phyloP scores from a whole-genome alignment of 139 green algal genomes.

The Chlamydomonas schloesseri region DNA sequence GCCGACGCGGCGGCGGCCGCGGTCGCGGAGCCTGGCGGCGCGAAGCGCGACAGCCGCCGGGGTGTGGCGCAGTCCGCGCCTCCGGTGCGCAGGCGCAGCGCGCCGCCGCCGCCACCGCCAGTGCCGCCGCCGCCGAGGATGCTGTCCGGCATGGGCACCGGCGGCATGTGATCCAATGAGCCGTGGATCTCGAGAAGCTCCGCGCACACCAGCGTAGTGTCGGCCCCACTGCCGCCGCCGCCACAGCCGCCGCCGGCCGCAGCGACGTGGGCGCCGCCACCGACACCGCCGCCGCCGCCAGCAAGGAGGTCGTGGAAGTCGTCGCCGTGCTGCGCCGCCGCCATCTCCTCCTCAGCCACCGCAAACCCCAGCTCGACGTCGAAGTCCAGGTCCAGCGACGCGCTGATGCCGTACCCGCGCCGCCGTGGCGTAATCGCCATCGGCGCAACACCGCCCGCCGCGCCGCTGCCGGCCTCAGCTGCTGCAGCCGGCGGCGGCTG shows the following conservation, averaged over 20 bases:
- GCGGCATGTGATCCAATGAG: neutral
- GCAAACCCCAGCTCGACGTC: neutral
- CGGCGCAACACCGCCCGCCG: no score
- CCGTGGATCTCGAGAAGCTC: neutral
- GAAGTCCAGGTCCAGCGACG: neutral
- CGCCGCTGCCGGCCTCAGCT: no score
- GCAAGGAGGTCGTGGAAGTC: neutral
- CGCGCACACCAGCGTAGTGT: neutral
- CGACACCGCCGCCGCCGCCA: no score
- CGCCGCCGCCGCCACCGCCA: neutral
- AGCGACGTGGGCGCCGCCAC: neutral
- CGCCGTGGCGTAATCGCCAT: no score
- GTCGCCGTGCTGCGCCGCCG: neutral
- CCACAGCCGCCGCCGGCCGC: neutral
- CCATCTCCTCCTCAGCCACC: conserved; percentile 1
- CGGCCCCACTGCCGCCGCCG: neutral
- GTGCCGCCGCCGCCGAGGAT: neutral
- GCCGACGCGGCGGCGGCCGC: neutral
- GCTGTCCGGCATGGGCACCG: neutral
- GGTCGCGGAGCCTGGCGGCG: neutral
- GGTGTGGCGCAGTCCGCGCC: no score
- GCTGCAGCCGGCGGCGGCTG: no score
- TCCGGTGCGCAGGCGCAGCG: neutral
- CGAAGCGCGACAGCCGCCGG: neutral
- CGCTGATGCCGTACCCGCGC: neutral